These are phyloP conservation scores for Penicillium flavigenum DNA, from an alignment of 495 filamentous ascomycete genomes.

Conservation along the genomic window DNA sequence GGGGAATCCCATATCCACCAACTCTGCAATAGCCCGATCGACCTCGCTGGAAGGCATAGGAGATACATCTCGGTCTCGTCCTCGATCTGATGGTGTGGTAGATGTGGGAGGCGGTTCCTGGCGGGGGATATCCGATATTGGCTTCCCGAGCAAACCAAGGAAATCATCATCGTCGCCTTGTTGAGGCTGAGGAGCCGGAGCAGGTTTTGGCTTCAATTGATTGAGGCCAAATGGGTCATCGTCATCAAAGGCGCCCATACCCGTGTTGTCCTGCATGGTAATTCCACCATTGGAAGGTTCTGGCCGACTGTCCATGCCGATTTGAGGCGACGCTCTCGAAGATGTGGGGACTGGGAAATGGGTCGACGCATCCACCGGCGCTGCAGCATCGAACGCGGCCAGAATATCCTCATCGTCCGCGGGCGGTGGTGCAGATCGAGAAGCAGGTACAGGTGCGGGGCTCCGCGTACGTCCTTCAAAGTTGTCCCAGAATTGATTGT, in stretches of 20 bases:
- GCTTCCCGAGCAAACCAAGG: conserved; percentile 79
- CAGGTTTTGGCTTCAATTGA: conserved; percentile 52
- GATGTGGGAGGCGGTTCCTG: conserved; percentile 36
- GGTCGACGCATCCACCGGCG: conserved; percentile 61
- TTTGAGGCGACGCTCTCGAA: conserved; percentile 32
- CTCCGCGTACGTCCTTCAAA: conserved; percentile 48
- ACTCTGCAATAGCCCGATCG: conserved; percentile 80
- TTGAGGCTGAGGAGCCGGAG: conserved; percentile 36
- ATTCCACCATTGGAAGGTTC: conserved; percentile 24
- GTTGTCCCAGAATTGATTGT: conserved; percentile 71
- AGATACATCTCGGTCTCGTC: conserved; percentile 41
- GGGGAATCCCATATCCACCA: conserved; percentile 94
- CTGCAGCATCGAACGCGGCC: conserved; percentile 59
- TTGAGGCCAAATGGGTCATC: conserved; percentile 91
- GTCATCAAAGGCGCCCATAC: conserved; percentile 40
- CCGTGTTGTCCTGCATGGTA: conserved; percentile 25
- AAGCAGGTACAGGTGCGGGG: conserved; percentile 45
- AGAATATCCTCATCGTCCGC: conserved; percentile 60
- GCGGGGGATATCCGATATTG: conserved; percentile 73
- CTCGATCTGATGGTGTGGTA: conserved; percentile 45
- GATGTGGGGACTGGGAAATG: conserved; percentile 54
- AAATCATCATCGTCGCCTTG: conserved; percentile 73
- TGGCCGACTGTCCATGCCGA: conserved; percentile 20
- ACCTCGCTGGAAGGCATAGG: conserved; percentile 55
- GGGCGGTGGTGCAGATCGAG: conserved; percentile 42